These are phyloP conservation scores for Claviceps citrina DNA, from an alignment of 2,329 filamentous ascomycete genomes.

Conservation along the genomic window DNA sequence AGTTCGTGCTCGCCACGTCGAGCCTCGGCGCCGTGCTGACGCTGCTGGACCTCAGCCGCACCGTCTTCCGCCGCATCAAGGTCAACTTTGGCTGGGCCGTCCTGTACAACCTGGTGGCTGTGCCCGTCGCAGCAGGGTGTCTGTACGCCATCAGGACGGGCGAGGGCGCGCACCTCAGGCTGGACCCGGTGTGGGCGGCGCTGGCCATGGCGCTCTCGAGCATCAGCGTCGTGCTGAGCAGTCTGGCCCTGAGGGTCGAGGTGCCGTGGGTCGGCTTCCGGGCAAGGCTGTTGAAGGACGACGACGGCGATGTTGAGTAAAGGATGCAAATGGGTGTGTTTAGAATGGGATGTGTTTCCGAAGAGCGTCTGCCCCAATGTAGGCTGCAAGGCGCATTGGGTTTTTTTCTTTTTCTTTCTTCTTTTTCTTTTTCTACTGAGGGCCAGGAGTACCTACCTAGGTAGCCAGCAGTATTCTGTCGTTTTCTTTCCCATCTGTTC, in stretches of 20 bases:
- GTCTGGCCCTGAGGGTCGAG: conserved; percentile 48
- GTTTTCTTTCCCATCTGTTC: no score
- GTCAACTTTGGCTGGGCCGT: conserved; percentile 79
- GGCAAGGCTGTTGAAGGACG: conserved; percentile 3
- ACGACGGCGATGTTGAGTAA: neutral
- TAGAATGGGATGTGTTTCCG: no score
- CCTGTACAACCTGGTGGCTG: conserved; percentile 62
- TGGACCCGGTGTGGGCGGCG: conserved; percentile 74
- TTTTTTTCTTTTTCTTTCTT: no score
- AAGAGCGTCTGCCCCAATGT: no score
- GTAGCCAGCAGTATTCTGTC: no score
- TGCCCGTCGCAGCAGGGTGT: conserved; percentile 69
- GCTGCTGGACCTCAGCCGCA: conserved; percentile 53
- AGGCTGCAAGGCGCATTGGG: no score
- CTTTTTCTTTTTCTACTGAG: no score
- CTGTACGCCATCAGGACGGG: conserved; percentile 43
- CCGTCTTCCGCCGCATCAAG: conserved; percentile 63
- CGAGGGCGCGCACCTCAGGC: conserved; percentile 38
- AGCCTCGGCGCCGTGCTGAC: conserved; percentile 56
- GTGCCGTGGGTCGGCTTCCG: conserved; percentile 31
- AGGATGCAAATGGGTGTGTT: no score
- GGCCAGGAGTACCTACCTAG: no score
- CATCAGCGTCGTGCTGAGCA: conserved; percentile 75
- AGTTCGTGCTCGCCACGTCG: conserved; percentile 66
- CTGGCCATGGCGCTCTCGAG: conserved; percentile 87